Percentiles rank a stretch among this genome's conserved stretches.
Conservation (phyloP, 495 filamentous ascomycete species). For the Tricharina praecox region DNA sequence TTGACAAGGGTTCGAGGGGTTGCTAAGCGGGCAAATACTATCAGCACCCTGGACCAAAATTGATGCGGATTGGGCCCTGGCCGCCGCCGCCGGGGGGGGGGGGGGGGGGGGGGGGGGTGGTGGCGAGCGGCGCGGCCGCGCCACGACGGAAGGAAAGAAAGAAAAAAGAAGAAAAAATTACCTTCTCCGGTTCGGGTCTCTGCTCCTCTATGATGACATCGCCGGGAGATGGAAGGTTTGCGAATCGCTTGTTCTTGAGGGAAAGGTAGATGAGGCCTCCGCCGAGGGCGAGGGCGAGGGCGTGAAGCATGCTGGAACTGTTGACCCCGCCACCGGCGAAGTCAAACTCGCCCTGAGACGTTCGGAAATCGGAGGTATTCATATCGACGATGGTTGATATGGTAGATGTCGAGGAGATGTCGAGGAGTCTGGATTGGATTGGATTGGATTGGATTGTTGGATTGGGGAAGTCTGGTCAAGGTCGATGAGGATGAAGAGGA, state of each 20-base stretch:
- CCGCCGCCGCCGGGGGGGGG: too few relatives aligned
- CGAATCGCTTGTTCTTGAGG: background rate
- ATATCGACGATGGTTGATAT: background rate
- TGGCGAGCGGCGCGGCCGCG: too few relatives aligned
- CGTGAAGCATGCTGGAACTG: background rate
- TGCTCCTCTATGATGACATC: background rate
- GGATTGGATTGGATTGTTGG: too few relatives aligned
- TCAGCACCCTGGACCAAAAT: too few relatives aligned
- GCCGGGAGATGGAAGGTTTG: background rate
- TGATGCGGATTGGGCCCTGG: too few relatives aligned
- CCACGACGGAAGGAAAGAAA: too few relatives aligned
- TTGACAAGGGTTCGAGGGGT: conserved; percentile 35
- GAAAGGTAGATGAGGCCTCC: conserved; percentile 1
- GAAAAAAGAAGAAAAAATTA: background rate
- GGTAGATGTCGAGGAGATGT: background rate
- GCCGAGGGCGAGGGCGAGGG: conserved; percentile 12
- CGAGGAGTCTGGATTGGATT: background rate
- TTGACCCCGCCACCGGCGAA: background rate
- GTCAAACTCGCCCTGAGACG: background rate
- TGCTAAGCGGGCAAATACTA: too few relatives aligned
- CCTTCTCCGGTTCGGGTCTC: conserved; percentile 1
- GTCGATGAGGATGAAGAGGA: too few relatives aligned
- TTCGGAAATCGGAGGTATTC: conserved; percentile 2
- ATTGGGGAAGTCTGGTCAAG: too few relatives aligned
- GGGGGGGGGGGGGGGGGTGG: too few relatives aligned